Evolutionary conservation across 495 filamentous ascomycete species (phyloP).

Genomic region (Penicillium paxilli): DNA sequence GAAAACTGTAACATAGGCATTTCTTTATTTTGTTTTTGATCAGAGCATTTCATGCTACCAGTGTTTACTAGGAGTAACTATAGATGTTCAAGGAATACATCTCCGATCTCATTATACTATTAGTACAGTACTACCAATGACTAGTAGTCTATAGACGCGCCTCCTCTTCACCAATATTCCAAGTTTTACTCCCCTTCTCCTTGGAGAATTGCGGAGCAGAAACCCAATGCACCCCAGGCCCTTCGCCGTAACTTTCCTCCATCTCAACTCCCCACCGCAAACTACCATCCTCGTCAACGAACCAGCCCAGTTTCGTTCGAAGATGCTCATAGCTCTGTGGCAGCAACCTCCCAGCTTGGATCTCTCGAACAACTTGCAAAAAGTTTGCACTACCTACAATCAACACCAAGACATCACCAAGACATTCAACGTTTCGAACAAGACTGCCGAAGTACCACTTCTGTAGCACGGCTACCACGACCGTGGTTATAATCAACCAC

Average conservation of each 20-base stretch:
- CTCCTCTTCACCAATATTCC: conserved; percentile 10
- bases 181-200: conserved; percentile 9
- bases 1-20: conserved; percentile 13
- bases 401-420: conserved; percentile 20
- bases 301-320: conserved; percentile 20
- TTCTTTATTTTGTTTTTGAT: not conserved
- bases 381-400: conserved; percentile 20
- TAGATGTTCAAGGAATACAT: too few species aligned
- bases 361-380: conserved; percentile 15
- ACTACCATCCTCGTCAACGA: conserved; percentile 17
- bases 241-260: conserved; percentile 17
- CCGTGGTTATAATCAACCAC: conserved; percentile 28
- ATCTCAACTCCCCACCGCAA: conserved; percentile 23
- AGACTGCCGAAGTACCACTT: conserved; percentile 20
- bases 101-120: not conserved
- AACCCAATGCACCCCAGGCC: conserved; percentile 18
- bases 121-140: too few species aligned
- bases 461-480: conserved; percentile 23
- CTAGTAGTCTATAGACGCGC: not conserved
- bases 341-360: conserved; percentile 11
- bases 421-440: conserved; percentile 20
- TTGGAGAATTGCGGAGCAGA: conserved; percentile 11
- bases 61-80: not conserved
- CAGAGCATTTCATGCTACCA: not conserved
- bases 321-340: conserved; percentile 10